These are phyloP conservation scores for Metschnikowia lachancei DNA, from an alignment of 805 yeast genomes.

Conservation along the genomic window DNA sequence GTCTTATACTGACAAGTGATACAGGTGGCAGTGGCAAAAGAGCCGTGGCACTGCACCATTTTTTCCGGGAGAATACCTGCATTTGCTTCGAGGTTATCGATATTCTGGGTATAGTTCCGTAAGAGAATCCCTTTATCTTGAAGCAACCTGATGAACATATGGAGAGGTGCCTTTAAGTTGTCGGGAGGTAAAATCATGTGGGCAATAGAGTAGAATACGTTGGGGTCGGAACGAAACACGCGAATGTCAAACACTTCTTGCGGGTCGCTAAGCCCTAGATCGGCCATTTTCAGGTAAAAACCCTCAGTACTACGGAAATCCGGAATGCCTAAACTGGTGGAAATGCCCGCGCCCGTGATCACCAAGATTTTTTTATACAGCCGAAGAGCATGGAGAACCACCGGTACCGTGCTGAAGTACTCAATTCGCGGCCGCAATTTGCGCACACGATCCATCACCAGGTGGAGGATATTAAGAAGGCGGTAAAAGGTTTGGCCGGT, in stretches of 20 bases:
- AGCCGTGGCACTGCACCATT: constrained; percentile 88
- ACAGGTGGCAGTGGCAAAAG: constrained; percentile 86
- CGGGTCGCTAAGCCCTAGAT: constrained; percentile 76
- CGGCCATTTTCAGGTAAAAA: constrained; percentile 65
- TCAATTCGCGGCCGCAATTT: constrained; percentile 54
- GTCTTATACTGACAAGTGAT: constrained; percentile 66
- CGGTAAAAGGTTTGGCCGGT: constrained; percentile 46
- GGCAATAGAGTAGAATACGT: constrained; percentile 82
- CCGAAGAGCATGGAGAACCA: constrained; percentile 42
- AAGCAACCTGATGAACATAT: constrained; percentile 69
- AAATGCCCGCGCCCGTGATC: constrained; percentile 90
- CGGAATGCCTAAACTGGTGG: constrained; percentile 86
- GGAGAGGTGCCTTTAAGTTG: constrained; percentile 67
- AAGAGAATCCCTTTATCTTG: constrained; percentile 75
- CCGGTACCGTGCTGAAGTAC: constrained; percentile 55
- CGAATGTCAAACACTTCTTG: constrained; percentile 82
- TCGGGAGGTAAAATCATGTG: constrained; percentile 79
- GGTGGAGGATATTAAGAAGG: constrained; percentile 52
- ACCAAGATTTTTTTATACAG: constrained; percentile 54
- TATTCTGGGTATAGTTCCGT: constrained; percentile 87
- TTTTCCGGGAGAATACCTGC: constrained; percentile 70
- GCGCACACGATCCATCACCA: constrained; percentile 63
- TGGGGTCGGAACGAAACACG: constrained; percentile 72
- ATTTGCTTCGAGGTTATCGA: constrained; percentile 79
- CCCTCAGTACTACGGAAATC: constrained; percentile 91